Evolutionary conservation across 805 yeast species (phyloP).

Genomic region (Metschnikowia cubensis): DNA sequence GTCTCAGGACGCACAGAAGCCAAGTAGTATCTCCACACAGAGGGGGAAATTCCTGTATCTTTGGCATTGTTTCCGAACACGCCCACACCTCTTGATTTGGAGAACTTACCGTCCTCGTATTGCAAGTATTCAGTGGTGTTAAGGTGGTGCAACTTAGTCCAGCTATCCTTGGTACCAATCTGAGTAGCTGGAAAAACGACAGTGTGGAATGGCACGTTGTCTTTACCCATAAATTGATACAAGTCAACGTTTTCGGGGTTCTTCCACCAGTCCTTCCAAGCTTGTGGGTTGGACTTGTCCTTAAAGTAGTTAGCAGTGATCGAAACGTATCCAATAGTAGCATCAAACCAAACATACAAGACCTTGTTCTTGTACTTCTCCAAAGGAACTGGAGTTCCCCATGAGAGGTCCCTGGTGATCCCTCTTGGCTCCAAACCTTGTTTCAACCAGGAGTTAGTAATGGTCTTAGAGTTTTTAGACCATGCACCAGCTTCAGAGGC

Average conservation of each 20-base stretch:
- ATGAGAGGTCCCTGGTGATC: conserved; percentile 91
- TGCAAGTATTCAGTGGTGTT: conserved; percentile 95
- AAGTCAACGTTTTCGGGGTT: conserved; percentile 83
- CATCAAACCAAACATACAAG: conserved; percentile 98
- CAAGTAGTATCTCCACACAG: conserved; percentile 97
- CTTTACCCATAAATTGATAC: conserved; percentile 99
- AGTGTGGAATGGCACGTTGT: conserved; percentile 97
- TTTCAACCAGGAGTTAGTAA: conserved; percentile 89
- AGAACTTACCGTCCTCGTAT: conserved; percentile 97
- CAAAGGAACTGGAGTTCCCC: conserved; percentile 99
- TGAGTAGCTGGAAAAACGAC: conserved; percentile 95
- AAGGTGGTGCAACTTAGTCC: conserved; percentile 90
- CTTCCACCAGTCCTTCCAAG: conserved; percentile 93
- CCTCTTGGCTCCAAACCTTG: conserved; percentile 93
- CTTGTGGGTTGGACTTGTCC: conserved; percentile 42
- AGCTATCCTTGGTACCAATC: conserved; percentile 80
- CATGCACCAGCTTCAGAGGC: conserved; percentile 74
- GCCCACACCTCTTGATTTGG: conserved; percentile 96
- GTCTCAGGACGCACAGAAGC: conserved; percentile 92
- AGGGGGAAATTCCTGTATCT: conserved; percentile 84
- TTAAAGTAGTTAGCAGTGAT: conserved; percentile 85
- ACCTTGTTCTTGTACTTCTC: conserved; percentile 85
- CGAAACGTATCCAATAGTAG: conserved; percentile 93
- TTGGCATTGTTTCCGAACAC: conserved; percentile 97
- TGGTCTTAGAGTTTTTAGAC: conserved; percentile 87